Evolutionary conservation across 2,329 filamentous ascomycete genomes (phyloP).

Genomic region (Aureobasidium mangrovei): DNA sequence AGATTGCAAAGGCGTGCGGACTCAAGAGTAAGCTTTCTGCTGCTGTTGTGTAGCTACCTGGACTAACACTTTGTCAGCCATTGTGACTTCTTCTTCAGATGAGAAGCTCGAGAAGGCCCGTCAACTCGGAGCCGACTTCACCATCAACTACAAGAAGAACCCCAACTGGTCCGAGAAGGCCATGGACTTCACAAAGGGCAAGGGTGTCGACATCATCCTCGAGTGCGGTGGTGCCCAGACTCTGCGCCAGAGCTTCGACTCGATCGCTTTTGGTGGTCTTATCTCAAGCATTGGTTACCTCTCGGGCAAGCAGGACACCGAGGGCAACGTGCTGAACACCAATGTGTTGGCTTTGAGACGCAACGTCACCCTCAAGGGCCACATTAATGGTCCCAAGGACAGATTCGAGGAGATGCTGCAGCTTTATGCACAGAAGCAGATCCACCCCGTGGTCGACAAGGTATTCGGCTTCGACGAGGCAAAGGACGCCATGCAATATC

Average conservation of each 20-base stretch:
- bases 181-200: constrained; percentile 35
- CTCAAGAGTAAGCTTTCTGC: constrained; percentile 38
- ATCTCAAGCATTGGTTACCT: constrained; percentile 39
- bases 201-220: constrained; percentile 42
- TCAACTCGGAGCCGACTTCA: constrained; percentile 48
- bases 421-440: constrained; percentile 35
- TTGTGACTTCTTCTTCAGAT: constrained; percentile 20
- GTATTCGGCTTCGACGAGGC: constrained; percentile 35
- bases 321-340: constrained; percentile 48
- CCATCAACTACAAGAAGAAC: constrained; percentile 53
- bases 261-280: constrained; percentile 33
- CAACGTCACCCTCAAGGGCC: constrained; percentile 48
- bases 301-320: constrained; percentile 47
- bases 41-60: constrained; percentile 18
- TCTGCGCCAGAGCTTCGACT: constrained; percentile 36
- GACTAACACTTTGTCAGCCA: constrained; percentile 32
- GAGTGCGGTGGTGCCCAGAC: constrained; percentile 45
- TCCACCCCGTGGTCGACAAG: constrained; percentile 34
- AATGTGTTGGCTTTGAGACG: constrained; percentile 47
- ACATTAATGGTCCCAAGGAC: constrained; percentile 55
- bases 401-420: constrained; percentile 37
- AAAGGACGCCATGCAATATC: constrained; percentile 34
- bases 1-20: constrained; percentile 36
- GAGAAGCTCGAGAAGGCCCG: constrained; percentile 36
- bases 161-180: constrained; percentile 54